phyloP scores from a whole-genome alignment of 2,329 filamentous ascomycete species.

The Aureobasidium namibiae region DNA sequence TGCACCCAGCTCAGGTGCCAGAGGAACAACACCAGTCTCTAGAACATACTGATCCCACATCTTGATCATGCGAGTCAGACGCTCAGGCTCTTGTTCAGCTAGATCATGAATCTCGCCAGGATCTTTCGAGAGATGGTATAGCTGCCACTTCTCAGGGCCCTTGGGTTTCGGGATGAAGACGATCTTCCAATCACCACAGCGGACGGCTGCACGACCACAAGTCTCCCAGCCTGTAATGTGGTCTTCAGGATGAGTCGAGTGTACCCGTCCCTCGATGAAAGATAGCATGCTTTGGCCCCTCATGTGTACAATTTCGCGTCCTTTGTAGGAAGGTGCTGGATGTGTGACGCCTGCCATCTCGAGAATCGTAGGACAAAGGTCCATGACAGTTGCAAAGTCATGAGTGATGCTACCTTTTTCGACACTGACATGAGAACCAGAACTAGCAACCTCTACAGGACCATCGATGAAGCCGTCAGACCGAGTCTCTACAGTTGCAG shows the following conservation, averaged over 20 bases:
- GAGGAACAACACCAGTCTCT: conserved; percentile 52
- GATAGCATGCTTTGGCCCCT: conserved; percentile 42
- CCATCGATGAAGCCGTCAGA: conserved; percentile 32
- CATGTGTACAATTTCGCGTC: conserved; percentile 44
- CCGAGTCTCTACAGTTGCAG: conserved; percentile 17
- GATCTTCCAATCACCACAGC: conserved; percentile 50
- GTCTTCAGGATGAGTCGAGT: conserved; percentile 42
- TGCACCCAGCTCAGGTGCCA: conserved; percentile 49
- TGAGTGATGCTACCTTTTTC: conserved; percentile 35
- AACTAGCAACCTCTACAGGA: conserved; percentile 33
- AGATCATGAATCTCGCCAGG: conserved; percentile 40
- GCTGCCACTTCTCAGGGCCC: conserved; percentile 48
- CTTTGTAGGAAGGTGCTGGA: conserved; percentile 45
- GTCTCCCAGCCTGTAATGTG: conserved; percentile 51
- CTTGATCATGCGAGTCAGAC: conserved; percentile 41
- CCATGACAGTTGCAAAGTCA: conserved; percentile 42
- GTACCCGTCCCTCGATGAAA: conserved; percentile 28
- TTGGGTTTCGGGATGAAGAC: conserved; percentile 50
- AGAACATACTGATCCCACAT: conserved; percentile 52
- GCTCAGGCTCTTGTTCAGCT: conserved; percentile 31
- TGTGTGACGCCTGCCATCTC: conserved; percentile 43
- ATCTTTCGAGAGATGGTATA: conserved; percentile 47
- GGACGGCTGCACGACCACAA: conserved; percentile 46
- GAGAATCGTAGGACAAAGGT: conserved; percentile 35
- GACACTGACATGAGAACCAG: conserved; percentile 9